These are phyloP conservation scores for Globisporangium abappressorium DNA, from an alignment of 352 stramenopile species.

Conservation along the genomic window DNA sequence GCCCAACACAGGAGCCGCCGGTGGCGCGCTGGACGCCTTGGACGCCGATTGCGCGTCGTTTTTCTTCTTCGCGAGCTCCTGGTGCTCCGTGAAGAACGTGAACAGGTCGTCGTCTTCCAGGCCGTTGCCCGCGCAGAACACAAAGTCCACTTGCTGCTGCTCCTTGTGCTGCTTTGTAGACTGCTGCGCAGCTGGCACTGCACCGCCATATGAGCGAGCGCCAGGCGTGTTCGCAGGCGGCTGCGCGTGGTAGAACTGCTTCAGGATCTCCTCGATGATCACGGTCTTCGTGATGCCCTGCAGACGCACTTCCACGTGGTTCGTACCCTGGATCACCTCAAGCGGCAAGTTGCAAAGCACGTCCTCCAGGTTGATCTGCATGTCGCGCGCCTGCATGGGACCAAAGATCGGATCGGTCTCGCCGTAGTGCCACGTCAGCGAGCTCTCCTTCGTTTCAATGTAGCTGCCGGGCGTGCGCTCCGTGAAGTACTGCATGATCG, in stretches of 20 bases:
- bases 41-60: slow-evolving; percentile 4
- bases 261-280: slow-evolving; percentile 73
- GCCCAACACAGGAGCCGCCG: slow-evolving; percentile 5
- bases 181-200: slow-evolving; percentile 41
- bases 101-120: slow-evolving; percentile 87
- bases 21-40: not conserved
- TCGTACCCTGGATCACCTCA: slow-evolving; percentile 84
- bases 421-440: slow-evolving; percentile 86
- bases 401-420: slow-evolving; percentile 84
- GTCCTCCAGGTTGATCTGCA: slow-evolving; percentile 88
- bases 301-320: slow-evolving; percentile 76
- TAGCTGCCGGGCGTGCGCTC: slow-evolving; percentile 73
- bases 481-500: slow-evolving; percentile 72
- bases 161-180: slow-evolving; percentile 17
- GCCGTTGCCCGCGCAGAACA: slow-evolving; percentile 84
- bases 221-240: slow-evolving; percentile 71
- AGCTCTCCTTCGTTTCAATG: slow-evolving; percentile 83
- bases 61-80: slow-evolving; percentile 35
- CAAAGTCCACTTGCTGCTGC: slow-evolving; percentile 63
- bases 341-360: slow-evolving; percentile 79
- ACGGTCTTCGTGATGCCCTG: slow-evolving; percentile 74
- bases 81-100: slow-evolving; percentile 75
- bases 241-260: slow-evolving; percentile 24
- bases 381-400: slow-evolving; percentile 83
- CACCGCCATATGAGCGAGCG: slow-evolving; percentile 71